Evolutionary conservation across 2,329 filamentous ascomycete species (phyloP).

Genomic region (Aureobasidium sp.): DNA sequence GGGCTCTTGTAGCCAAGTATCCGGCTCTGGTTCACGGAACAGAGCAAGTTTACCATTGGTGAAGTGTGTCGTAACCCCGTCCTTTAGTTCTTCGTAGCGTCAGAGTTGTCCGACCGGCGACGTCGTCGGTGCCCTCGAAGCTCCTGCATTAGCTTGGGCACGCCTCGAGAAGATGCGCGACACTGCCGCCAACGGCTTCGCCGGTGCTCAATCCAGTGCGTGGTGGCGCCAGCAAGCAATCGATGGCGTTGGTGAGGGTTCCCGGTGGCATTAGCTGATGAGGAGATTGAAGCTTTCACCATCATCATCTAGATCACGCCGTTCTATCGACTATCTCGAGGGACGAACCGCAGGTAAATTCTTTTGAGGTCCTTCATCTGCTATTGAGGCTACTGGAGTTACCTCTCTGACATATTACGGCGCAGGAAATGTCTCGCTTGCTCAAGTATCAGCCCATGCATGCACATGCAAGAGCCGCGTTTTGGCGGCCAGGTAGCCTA

Average conservation of each 20-base stretch:
- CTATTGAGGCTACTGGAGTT: background rate
- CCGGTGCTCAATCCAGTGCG: background rate
- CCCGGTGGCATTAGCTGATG: background rate
- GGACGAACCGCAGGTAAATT: too few relatives aligned
- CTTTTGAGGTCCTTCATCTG: background rate
- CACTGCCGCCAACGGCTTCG: background rate
- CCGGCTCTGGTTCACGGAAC: background rate
- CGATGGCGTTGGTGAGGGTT: background rate
- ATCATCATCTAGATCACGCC: background rate
- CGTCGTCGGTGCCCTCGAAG: background rate
- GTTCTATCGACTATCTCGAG: background rate
- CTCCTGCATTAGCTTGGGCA: background rate
- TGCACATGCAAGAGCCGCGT: background rate
- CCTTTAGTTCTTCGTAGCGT: background rate
- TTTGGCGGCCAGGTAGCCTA: background rate
- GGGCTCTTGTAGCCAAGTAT: background rate
- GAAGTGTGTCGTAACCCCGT: background rate
- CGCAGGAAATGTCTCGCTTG: background rate
- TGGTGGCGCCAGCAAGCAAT: conserved; percentile 3
- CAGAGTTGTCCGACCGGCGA: background rate
- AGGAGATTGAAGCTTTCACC: background rate
- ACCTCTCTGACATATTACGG: background rate
- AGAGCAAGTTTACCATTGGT: background rate
- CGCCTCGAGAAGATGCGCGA: background rate
- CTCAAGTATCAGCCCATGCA: background rate